These are phyloP conservation scores for Juncus effusus DNA, from an alignment of 176 grass and related monocot species.

Conservation along the genomic window DNA sequence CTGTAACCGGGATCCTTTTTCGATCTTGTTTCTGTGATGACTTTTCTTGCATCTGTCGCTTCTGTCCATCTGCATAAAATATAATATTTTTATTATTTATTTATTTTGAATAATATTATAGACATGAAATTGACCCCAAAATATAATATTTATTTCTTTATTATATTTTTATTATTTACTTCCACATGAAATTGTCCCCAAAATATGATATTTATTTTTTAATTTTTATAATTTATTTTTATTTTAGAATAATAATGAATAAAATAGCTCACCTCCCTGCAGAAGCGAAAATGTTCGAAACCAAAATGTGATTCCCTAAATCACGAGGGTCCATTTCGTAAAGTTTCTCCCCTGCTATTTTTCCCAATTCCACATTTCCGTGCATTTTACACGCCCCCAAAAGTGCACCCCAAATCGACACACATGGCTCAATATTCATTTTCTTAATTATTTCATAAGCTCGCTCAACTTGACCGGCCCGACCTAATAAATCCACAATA, in stretches of 20 bases:
- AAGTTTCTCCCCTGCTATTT: conserved; percentile 68
- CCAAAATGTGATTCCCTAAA: conserved; percentile 69
- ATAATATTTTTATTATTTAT: not conserved
- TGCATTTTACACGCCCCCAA: conserved; percentile 78
- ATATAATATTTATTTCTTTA: conserved; percentile 1
- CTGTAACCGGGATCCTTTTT: conserved; percentile 79
- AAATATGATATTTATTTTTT: not conserved
- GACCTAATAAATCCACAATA: conserved; percentile 68
- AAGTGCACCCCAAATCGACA: conserved; percentile 77
- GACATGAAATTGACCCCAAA: conserved; percentile 2
- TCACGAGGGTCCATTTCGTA: conserved; percentile 74
- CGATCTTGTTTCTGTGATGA: conserved; percentile 61
- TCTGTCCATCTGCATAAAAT: conserved; percentile 55
- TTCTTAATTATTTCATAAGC: conserved; percentile 70
- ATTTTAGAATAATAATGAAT: not conserved
- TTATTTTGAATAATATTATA: not conserved
- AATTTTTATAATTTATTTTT: conserved; percentile 1
- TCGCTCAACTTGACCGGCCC: conserved; percentile 68
- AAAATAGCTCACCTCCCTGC: conserved; percentile 53
- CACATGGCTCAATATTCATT: conserved; percentile 63
- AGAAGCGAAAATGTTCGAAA: conserved; percentile 80
- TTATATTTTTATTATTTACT: not conserved
- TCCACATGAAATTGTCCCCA: not conserved
- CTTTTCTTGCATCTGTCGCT: conserved; percentile 64
- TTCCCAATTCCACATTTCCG: conserved; percentile 60